Percentiles rank a stretch among this genome's conserved stretches.
phyloP scores from a whole-genome alignment of 148 eudicot genomes.

The Chenopodium formosanum region DNA sequence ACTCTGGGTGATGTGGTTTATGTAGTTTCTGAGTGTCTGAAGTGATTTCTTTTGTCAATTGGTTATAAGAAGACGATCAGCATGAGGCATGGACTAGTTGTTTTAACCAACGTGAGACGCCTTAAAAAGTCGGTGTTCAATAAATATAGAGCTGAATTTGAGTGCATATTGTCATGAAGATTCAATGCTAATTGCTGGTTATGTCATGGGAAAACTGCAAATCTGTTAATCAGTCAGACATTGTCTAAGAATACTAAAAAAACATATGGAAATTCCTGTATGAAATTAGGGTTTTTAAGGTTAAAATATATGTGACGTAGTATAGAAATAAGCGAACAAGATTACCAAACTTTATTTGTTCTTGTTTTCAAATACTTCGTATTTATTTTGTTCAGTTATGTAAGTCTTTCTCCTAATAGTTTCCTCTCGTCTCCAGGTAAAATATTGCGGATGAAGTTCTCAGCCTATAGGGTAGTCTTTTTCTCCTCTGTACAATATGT shows the following conservation, averaged over 20 bases:
- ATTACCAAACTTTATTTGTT: too few relatives aligned
- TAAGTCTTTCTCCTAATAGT: not conserved
- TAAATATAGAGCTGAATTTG: not conserved
- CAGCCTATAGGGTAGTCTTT: constrained; percentile 15
- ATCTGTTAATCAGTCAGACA: not conserved
- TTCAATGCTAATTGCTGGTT: not conserved
- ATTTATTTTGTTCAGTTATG: not conserved
- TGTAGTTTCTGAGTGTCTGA: too few relatives aligned
- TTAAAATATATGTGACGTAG: not conserved
- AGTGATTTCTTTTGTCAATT: too few relatives aligned
- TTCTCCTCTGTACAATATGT: constrained; percentile 22
- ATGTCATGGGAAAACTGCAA: not conserved
- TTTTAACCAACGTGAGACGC: not conserved
- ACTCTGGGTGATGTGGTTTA: too few relatives aligned
- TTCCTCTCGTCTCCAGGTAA: constrained; percentile 8
- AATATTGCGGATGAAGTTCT: not conserved
- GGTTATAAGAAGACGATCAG: too few relatives aligned
- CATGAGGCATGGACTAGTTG: too few relatives aligned
- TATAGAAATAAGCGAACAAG: not conserved
- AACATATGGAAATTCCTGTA: not conserved
- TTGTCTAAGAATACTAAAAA: too few relatives aligned
- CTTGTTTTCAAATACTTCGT: not conserved
- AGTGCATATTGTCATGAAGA: too few relatives aligned
- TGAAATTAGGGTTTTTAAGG: not conserved
- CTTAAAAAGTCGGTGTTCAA: not conserved